A percentile compares a stretch with the other conserved stretches of the same genome.
Evolutionary conservation across 352 stramenopile species (phyloP).

Genomic region (Thalassiosira allenii): DNA sequence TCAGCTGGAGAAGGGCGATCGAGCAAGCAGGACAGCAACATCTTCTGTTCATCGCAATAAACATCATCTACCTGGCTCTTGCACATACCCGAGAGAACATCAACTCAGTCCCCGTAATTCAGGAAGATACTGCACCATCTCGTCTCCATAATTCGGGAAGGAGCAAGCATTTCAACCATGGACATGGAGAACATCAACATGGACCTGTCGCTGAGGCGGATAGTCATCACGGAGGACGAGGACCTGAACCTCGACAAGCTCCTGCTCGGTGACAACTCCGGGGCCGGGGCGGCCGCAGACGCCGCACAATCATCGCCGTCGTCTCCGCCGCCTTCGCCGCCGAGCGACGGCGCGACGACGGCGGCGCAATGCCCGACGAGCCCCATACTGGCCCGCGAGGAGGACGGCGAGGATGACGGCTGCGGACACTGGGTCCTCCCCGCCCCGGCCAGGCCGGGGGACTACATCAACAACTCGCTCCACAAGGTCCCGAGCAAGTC

Average conservation of each 20-base stretch:
- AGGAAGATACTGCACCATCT: no score
- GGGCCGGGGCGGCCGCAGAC: not conserved
- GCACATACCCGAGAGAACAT: no score
- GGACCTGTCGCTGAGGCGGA: not conserved
- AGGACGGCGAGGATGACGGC: constrained; percentile 18
- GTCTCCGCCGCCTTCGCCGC: constrained; percentile 11
- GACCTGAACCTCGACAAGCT: constrained; percentile 43
- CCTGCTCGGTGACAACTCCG: constrained; percentile 23
- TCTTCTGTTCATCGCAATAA: no score
- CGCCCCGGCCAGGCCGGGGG: constrained; percentile 11
- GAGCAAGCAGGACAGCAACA: no score
- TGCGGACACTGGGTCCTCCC: constrained; percentile 26
- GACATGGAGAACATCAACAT: not conserved
- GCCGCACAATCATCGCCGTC: not conserved
- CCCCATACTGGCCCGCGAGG: constrained; percentile 30
- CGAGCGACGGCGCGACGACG: not conserved
- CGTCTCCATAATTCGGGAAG: no score
- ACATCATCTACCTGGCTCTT: no score
- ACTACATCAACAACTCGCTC: constrained; percentile 28
- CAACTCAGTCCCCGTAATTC: no score
- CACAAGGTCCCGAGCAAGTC: constrained; percentile 48
- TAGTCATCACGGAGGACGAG: constrained; percentile 39
- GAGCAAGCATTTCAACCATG: no score
- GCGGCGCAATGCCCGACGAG: not conserved
- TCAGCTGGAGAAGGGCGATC: no score